Base-by-base conservation (phyloP, 768 basidiomycete species). In the Cubamyces sp. region DNA sequence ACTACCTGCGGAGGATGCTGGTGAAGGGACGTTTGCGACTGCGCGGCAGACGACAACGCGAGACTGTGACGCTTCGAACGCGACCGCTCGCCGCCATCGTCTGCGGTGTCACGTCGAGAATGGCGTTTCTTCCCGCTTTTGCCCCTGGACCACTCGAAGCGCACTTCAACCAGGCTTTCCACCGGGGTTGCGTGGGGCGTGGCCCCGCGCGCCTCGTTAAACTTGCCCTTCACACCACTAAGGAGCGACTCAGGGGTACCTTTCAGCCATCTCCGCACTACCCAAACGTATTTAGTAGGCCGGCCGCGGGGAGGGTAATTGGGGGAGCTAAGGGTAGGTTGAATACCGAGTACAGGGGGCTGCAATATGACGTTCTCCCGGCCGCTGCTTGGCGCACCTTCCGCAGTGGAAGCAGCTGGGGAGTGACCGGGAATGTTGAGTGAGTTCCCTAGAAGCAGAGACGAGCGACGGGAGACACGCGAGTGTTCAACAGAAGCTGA, bases 71-170 rank as follows among this genome's bases (percentile, higher is more conserved):
- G 50, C 19, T 64, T 58, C 25, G 60, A 48, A 23, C 61, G 64
- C 39, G 52, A 18, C 6, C 54, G 48, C 16, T 54, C 53, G 25
- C 11, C 54, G 60, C 64, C 65, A 26, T 64, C 68, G 3, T 67
- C 56, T 15, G 34, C 46, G 60, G 75, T 66, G 60, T 68, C 70
- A 41, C 64, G 65, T 68, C 69, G 58, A 58, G 58, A 63, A 64
- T 62, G 62, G 53, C 34, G 66, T 70, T 61, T 61, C 65, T 57
- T 66, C 16, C 62, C 60, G 46, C 42, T 65, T 60, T 73, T 71
- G 52, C 82, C 82, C 50, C 89, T 76, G 68, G 82, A 82, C 92
- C 92, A 94, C 74, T 93, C 91, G 71, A 94, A 88, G 48, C 86
- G 75, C 19, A 94, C 84, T 68, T 93, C 90, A 1, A 91, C 82